Conservation (phyloP, 495 filamentous ascomycete genomes). For the Penicillium coprophilum region DNA sequence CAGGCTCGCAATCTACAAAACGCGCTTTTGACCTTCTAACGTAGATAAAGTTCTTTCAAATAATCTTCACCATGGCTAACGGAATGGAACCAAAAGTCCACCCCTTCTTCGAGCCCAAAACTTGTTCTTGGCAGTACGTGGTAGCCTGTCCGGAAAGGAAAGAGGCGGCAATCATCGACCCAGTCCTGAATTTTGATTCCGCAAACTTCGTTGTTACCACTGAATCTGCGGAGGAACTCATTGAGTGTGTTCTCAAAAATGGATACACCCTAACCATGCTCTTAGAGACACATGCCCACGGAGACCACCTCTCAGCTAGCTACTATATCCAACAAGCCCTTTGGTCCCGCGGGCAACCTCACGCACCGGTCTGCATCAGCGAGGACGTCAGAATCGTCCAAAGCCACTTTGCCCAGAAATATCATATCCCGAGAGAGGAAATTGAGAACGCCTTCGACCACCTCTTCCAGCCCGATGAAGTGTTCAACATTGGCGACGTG, state of each 20-base stretch:
- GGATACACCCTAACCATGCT: conserved; percentile 44
- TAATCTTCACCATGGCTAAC: neutral
- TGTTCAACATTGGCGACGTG: conserved; percentile 47
- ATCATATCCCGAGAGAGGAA: conserved; percentile 39
- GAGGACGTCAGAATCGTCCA: conserved; percentile 50
- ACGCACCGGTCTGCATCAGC: conserved; percentile 46
- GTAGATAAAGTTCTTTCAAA: neutral
- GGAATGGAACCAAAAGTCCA: conserved; percentile 38
- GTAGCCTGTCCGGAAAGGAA: conserved; percentile 47
- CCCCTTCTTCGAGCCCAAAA: conserved; percentile 37
- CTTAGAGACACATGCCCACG: conserved; percentile 58
- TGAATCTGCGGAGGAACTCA: conserved; percentile 43
- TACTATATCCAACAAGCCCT: conserved; percentile 50
- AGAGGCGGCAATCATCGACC: conserved; percentile 53
- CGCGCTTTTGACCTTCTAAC: too few species aligned
- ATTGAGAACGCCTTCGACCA: conserved; percentile 46
- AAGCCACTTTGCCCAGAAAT: conserved; percentile 40
- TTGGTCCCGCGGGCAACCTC: conserved; percentile 14
- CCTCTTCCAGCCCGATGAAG: conserved; percentile 48
- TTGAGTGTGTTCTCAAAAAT: conserved; percentile 34
- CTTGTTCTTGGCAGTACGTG: conserved; percentile 56
- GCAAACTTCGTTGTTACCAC: conserved; percentile 39
- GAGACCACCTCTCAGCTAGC: conserved; percentile 55
- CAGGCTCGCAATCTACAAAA: too few species aligned
- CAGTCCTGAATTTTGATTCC: conserved; percentile 54